A percentile compares a stretch with the other conserved stretches of the same genome.
Conservation (phyloP, 495 filamentous ascomycete genomes). For the Achaetomiella virescens region DNA sequence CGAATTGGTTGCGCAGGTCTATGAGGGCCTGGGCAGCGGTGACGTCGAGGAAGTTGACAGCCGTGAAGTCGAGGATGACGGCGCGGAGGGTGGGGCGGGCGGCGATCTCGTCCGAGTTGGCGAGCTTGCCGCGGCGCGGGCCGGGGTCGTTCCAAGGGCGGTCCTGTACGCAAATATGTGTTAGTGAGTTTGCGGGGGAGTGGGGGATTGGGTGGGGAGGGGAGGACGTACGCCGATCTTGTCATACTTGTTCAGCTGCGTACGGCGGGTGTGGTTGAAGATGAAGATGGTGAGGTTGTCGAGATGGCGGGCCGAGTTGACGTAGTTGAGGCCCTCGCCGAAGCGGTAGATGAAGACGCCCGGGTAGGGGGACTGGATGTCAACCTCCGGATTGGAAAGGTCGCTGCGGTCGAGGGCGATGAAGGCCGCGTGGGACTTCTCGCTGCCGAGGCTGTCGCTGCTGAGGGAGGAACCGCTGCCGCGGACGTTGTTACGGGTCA, state of each 20-base stretch:
- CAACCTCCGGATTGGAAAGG: conserved; percentile 26
- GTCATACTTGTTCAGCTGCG: conserved; percentile 28
- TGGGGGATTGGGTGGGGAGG: not conserved
- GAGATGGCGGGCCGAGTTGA: conserved; percentile 44
- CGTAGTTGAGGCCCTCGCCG: conserved; percentile 47
- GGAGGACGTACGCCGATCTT: conserved; percentile 35
- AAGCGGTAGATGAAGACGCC: conserved; percentile 50
- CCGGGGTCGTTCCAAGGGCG: not conserved
- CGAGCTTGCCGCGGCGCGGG: not conserved
- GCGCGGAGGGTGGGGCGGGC: conserved; percentile 28
- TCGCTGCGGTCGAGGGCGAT: conserved; percentile 25
- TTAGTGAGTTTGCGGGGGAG: not conserved
- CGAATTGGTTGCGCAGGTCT: conserved; percentile 26
- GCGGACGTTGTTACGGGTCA: not conserved
- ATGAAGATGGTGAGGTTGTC: conserved; percentile 41
- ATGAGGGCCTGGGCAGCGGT: conserved; percentile 30
- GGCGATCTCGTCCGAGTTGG: not conserved
- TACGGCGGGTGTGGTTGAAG: conserved; percentile 37
- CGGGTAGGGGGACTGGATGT: conserved; percentile 26
- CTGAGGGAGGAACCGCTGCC: not conserved
- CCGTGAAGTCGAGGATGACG: conserved; percentile 29
- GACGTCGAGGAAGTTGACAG: conserved; percentile 29
- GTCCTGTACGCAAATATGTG: not conserved
- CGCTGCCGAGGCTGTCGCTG: not conserved
- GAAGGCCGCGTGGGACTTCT: conserved; percentile 17